Conservation (phyloP, 768 basidiomycete species). For the Mycena floridula region DNA sequence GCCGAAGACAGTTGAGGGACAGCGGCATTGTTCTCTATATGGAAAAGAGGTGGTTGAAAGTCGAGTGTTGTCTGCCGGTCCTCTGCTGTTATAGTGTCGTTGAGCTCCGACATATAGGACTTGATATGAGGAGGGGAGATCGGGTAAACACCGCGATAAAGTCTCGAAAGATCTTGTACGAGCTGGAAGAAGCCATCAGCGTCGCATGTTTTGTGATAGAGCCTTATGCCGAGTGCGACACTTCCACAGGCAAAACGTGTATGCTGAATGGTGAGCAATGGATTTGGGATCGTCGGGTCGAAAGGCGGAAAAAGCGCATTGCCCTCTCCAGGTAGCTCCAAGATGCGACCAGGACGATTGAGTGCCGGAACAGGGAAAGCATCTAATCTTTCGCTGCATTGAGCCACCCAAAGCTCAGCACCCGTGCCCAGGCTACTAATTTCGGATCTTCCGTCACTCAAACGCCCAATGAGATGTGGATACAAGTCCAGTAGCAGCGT, state of each 20-base stretch:
- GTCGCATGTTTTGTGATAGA: slow-evolving; percentile 9
- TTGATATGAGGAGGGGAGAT: slow-evolving; percentile 10
- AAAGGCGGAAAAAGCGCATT: too few species aligned
- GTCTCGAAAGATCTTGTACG: slow-evolving; percentile 9
- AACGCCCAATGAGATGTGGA: slow-evolving; percentile 14
- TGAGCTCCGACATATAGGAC: slow-evolving; percentile 10
- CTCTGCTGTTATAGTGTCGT: slow-evolving; percentile 8
- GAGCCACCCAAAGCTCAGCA: too few species aligned
- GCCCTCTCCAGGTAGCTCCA: too few species aligned
- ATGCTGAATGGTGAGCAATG: slow-evolving; percentile 13
- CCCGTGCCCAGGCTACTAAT: too few species aligned
- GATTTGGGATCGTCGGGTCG: too few species aligned
- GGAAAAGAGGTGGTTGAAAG: slow-evolving; percentile 5
- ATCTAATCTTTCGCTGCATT: too few species aligned
- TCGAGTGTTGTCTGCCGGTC: slow-evolving; percentile 6
- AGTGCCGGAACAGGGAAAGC: too few species aligned
- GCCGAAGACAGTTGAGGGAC: neutral
- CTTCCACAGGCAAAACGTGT: slow-evolving; percentile 15
- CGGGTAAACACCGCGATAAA: slow-evolving; percentile 11
- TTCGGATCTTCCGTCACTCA: too few species aligned
- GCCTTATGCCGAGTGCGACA: slow-evolving; percentile 12
- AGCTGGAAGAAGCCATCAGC: slow-evolving; percentile 13
- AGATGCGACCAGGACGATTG: too few species aligned
- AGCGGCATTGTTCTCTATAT: neutral
- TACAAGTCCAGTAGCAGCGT: slow-evolving; percentile 10